phyloP scores from a whole-genome alignment of 768 basidiomycete species.

The Tulasnella sp. region DNA sequence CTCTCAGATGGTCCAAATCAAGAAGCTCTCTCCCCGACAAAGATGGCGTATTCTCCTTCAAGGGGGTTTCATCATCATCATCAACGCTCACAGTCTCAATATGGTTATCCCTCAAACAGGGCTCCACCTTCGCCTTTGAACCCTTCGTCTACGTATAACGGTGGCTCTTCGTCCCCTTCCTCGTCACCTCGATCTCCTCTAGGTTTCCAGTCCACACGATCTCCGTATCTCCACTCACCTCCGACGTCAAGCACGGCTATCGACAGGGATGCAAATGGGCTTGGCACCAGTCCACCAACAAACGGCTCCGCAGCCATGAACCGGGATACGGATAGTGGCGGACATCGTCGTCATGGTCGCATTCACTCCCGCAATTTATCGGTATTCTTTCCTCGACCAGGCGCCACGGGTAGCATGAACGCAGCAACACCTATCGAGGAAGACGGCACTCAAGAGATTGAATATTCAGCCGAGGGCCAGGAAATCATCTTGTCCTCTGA shows the following conservation, averaged over 20 bases:
- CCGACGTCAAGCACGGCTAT: not conserved
- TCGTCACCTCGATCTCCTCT: not conserved
- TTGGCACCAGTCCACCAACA: not conserved
- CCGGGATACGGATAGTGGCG: not conserved
- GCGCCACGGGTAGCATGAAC: slow-evolving; percentile 22
- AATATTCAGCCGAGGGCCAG: slow-evolving; percentile 28
- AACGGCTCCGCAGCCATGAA: not conserved
- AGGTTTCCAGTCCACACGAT: not conserved
- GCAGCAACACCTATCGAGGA: slow-evolving; percentile 48
- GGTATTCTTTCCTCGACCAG: slow-evolving; percentile 79
- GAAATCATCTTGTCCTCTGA: slow-evolving; percentile 31
- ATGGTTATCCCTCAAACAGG: not conserved
- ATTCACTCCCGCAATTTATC: slow-evolving; percentile 87
- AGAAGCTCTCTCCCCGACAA: not conserved
- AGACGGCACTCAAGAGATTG: slow-evolving; percentile 45
- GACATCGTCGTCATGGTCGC: slow-evolving; percentile 38
- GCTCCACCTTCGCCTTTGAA: not conserved
- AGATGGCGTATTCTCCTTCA: not conserved
- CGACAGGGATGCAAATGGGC: not conserved
- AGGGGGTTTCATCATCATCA: not conserved
- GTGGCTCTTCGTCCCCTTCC: not conserved
- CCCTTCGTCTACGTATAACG: not conserved
- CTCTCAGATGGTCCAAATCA: slow-evolving; percentile 1
- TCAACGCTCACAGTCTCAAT: slow-evolving; percentile 4
- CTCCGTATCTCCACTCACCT: not conserved